Evolutionary conservation across 768 basidiomycete genomes (phyloP), one percentile per base, ranked within the genome.

Genomic region (Lepiota brunneoincarnata): DNA sequence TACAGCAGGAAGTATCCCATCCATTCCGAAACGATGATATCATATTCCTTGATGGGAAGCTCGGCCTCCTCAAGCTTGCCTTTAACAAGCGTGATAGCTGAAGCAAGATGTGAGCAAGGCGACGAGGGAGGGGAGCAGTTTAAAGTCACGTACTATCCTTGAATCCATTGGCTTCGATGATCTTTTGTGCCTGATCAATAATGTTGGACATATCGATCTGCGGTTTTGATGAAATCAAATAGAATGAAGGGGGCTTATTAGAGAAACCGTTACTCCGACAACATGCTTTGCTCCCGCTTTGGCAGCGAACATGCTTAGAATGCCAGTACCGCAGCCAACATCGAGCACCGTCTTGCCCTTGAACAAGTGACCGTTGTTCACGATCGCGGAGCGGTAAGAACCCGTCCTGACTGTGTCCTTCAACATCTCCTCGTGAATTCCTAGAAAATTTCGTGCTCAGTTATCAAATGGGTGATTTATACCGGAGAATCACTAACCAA

Each of bases 151-250:
- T 58, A 98, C 95, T 89, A 67, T 97, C 89, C 73, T 87, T 85
- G 79, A 98, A 98, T 45, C 95, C 95, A 62, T 99, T 99, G 14
- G 91, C 90, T 62, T 93, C 88, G 60, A 98, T 86, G 59, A 99
- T 99, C 72, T 93, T 96, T 76, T 88, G 84, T 2, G 97, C 97
- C 75, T 98, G 96, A 75, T 98, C 97, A 71, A 98, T 91, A 73
- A 99, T 99, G 75, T 99, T 99, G 54, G 94, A 97, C 97, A 99
- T 99, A 75, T 99, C 97, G 72, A 99, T 95, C 92, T 95, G 43
- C 41, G 56, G 7, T 31, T 28, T 61, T 52, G 48, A 61, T 59
- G 39, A 55, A 48, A 57, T 42, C 7, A 65, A 54, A n/a, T 24
- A 18, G 43, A 5, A 44, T 54, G 40, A 18, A 36, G 36, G 40